Evolutionary conservation across 2,329 filamentous ascomycete species (phyloP).

Genomic region (Cordyceps fumosorosea): DNA sequence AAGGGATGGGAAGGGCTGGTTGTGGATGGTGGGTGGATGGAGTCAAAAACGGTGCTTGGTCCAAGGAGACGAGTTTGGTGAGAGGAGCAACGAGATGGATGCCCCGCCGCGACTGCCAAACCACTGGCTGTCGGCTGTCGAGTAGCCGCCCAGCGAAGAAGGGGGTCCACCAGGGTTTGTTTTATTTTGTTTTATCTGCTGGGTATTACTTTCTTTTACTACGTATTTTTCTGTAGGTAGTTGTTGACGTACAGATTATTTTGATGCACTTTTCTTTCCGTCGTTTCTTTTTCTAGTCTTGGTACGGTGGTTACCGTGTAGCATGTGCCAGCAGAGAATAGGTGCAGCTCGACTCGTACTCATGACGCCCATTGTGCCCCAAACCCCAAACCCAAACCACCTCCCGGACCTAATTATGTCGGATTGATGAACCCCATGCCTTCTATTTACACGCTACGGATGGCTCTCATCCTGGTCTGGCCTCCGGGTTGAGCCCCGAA

Average conservation of each 20-base stretch:
- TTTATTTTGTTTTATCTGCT: not conserved
- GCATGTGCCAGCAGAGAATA: too few relatives aligned
- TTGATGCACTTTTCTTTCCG: too few relatives aligned
- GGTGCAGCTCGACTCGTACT: too few relatives aligned
- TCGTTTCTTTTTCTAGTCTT: too few relatives aligned
- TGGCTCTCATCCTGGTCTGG: not conserved
- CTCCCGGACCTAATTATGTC: too few relatives aligned
- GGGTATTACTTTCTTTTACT: not conserved
- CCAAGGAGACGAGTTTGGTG: not conserved
- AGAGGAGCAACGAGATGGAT: not conserved
- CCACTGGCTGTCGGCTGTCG: conserved; percentile 6
- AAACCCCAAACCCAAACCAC: too few relatives aligned
- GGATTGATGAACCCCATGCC: too few relatives aligned
- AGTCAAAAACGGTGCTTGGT: not conserved
- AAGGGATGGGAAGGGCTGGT: not conserved
- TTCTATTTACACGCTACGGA: too few relatives aligned
- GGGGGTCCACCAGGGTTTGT: not conserved
- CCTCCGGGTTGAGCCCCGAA: not conserved
- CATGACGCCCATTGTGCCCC: too few relatives aligned
- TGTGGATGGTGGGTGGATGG: not conserved
- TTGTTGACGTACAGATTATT: too few relatives aligned
- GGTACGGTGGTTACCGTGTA: too few relatives aligned
- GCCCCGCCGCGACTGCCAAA: not conserved
- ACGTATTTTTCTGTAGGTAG: not conserved
- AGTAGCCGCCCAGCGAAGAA: conserved; percentile 3